Percentiles rank a stretch among this genome's conserved stretches.
Conservation (phyloP, 2,329 filamentous ascomycete genomes). For the Aspergillus novoparasiticus region DNA sequence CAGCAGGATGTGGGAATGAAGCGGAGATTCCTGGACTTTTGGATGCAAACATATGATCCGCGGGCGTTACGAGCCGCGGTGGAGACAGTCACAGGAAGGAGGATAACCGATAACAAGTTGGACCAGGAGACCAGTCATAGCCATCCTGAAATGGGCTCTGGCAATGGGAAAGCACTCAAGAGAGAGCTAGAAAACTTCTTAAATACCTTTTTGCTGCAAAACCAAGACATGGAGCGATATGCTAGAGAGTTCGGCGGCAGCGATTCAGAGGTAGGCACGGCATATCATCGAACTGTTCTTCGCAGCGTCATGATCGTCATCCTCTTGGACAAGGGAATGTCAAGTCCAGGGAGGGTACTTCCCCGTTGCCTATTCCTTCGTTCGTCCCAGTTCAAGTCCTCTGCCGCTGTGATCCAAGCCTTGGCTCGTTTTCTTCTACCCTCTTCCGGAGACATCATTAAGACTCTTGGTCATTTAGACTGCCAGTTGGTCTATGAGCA, state of each 20-base stretch:
- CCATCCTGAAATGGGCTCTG: neutral
- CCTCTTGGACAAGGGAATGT: conserved; percentile 60
- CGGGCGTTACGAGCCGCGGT: conserved; percentile 54
- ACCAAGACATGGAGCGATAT: conserved; percentile 53
- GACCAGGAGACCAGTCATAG: conserved; percentile 8
- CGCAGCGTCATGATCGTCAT: conserved; percentile 63
- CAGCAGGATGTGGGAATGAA: conserved; percentile 61
- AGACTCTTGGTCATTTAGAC: conserved; percentile 58
- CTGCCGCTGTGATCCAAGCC: conserved; percentile 54
- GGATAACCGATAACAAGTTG: conserved; percentile 34
- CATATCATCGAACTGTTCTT: conserved; percentile 59
- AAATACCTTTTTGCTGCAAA: conserved; percentile 59
- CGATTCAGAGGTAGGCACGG: conserved; percentile 48
- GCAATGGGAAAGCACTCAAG: conserved; percentile 34
- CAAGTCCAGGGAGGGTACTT: conserved; percentile 31
- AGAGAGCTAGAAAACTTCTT: conserved; percentile 56
- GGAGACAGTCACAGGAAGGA: conserved; percentile 63
- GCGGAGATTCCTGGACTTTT: conserved; percentile 59
- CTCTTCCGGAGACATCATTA: conserved; percentile 59
- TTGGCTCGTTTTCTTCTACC: conserved; percentile 59
- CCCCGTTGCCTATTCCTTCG: conserved; percentile 54
- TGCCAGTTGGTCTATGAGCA: conserved; percentile 60
- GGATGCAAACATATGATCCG: conserved; percentile 60
- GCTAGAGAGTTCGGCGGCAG: conserved; percentile 26
- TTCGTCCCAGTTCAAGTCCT: conserved; percentile 59